Evolutionary conservation across 768 basidiomycete species (phyloP), one percentile per base, ranked within the genome.

Genomic region (Suillus sp.): DNA sequence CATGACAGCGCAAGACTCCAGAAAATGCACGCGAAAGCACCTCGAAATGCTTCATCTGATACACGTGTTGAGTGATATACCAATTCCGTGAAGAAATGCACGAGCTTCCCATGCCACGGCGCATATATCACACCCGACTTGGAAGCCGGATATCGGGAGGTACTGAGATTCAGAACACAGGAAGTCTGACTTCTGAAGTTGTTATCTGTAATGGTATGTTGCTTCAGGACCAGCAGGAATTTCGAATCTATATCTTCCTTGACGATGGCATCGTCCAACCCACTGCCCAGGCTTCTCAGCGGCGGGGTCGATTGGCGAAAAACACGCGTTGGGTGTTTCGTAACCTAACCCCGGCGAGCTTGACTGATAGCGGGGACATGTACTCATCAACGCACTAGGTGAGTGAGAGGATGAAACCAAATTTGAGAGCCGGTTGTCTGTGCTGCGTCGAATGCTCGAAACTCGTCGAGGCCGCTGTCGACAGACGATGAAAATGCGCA

Each of bases 261-360:
- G 50, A 30, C 50, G 50, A 51, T 51, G 18, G 27, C 16, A 51
- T 10, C 30, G 30, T 75, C 47, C 65, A 70, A 38, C 67, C 65
- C 27, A 64, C 62, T 50, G 45, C 64, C 50, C 66, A 66, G 48
- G 61, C 60, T 8, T 60, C 68, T 32, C 73, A 72, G 48, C 71
- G 71, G 45, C 61, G 62, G n/a, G 68, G 50, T 11, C 30, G 50
- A 51, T 30, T 51, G 18, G 50, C 50, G 27, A 51, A 51, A 51
- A 51, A 18, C 50, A 51, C 50, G 50, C 50, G 50, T 32, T 32
- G 27, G 4, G 10, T 51, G 27, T 30, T 51, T 18, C 27, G 50
- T 51, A 51, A 30, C 50, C 11, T 32, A 51, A 9, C 27, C 14
- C 48, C 25, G 27, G 48, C 9, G 48, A 50, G 25, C 27, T 18